These are phyloP conservation scores for Chrysanthemum makinoi DNA, from an alignment of 129 eudicot species.

Conservation along the genomic window DNA sequence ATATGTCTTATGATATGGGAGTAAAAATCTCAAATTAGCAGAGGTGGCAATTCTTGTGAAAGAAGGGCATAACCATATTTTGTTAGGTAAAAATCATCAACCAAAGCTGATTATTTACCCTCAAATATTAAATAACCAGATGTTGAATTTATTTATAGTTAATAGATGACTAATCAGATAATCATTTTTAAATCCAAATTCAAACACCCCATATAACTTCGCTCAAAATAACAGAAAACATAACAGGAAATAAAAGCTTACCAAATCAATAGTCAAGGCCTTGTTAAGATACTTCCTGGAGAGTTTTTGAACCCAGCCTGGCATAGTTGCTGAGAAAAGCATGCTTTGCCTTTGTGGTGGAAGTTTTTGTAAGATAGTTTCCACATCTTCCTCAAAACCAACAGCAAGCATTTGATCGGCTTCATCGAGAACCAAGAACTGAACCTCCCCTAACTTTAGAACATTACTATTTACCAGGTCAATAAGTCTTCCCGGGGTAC, in stretches of 20 bases:
- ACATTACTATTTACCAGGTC: slow-evolving; percentile 71
- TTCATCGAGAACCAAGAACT: slow-evolving; percentile 92
- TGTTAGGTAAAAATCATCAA: too few relatives aligned
- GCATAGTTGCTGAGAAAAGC: slow-evolving; percentile 99
- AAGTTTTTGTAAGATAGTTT: slow-evolving; percentile 59
- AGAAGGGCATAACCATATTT: too few relatives aligned
- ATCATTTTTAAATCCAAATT: too few relatives aligned
- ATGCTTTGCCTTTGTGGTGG: slow-evolving; percentile 84
- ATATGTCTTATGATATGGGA: too few relatives aligned
- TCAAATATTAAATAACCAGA: too few relatives aligned
- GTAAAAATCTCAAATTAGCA: too few relatives aligned
- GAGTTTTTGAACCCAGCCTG: slow-evolving; percentile 81
- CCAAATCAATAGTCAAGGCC: slow-evolving; percentile 90
- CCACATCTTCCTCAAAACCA: slow-evolving; percentile 98
- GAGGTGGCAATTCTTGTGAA: too few relatives aligned
- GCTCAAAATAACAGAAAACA: too few relatives aligned
- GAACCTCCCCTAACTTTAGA: slow-evolving; percentile 73
- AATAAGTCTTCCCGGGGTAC: slow-evolving; percentile 93
- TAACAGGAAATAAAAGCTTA: slow-evolving; percentile 22
- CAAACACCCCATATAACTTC: too few relatives aligned
- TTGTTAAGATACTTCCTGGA: slow-evolving; percentile 64
- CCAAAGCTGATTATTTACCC: too few relatives aligned
- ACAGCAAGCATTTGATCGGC: slow-evolving; percentile 99
- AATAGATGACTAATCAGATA: too few relatives aligned
- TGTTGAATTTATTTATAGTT: too few relatives aligned